Evolutionary conservation across 2,329 filamentous ascomycete species (phyloP), one percentile per base, ranked within the genome.

Genomic region (Corynespora cassiicola): DNA sequence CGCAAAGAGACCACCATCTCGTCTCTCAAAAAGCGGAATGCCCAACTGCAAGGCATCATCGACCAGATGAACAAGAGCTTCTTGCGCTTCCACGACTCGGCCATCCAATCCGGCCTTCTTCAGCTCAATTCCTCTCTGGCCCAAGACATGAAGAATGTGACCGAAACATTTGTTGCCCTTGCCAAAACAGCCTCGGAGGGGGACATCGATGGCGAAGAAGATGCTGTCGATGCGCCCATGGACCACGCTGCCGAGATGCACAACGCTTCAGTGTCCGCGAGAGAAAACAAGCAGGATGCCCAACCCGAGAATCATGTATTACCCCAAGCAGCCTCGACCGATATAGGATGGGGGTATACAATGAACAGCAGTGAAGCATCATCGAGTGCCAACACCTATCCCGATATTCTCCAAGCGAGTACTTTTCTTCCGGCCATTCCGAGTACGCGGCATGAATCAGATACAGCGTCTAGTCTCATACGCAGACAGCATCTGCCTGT

Each of bases 1-100:
- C 84, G 90, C 34, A 95, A 95, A 68, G 90, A 95, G 61, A 85
- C 80, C 15, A 87, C 87, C 5, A 92, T 95, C 39, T 79, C 82
- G 18, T 82, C 81, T 1, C 75, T 95, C 8, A 85, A 90, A 60
- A 78, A 81, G 36, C 79, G 85, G 45, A 87, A 92, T 17, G 74
- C 83, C 36, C 77, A 81, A 16, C 78, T 95, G n/a, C 80, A 85
- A 42, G 75, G 77, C 10, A 81, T 79, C 15, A 86, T 91, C 44
- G 79, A 87, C 39, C 80, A 86, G 53, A 89, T 95, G 84, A 85
- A 81, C 68, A 82, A 77, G 34, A 79, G 82, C 0, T 90, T 95
- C 53, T 72, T 83, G 50, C 75, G 74, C 20, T 78, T 92, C 16
- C 82, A 87, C 46, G 80, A 88, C 47, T 79, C 78, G 24, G 78